Percentiles rank a stretch among this genome's conserved stretches.
Evolutionary conservation across 257 asterid genomes (phyloP).

Genomic region (Sherardia arvensis): DNA sequence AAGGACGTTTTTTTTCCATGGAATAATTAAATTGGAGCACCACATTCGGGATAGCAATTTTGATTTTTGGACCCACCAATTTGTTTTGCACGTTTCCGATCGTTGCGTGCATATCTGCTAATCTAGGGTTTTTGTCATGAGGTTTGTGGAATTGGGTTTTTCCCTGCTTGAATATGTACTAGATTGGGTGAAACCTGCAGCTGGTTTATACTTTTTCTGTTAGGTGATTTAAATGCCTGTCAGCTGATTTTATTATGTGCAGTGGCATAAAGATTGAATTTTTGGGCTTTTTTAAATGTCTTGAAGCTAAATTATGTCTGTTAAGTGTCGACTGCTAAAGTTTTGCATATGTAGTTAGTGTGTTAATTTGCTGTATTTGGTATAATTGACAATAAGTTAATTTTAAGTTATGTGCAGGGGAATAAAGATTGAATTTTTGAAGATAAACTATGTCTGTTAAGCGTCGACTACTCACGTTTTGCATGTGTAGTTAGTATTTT

Average conservation of each 20-base stretch:
- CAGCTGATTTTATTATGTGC: too few relatives aligned
- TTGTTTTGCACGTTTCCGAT: slow-evolving; percentile 10
- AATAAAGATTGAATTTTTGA: too few relatives aligned
- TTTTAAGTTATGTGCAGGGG: too few relatives aligned
- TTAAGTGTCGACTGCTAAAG: neutral
- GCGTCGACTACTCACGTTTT: too few relatives aligned
- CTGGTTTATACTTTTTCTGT: slow-evolving; percentile 6
- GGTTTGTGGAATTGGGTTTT: slow-evolving; percentile 19
- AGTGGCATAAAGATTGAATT: neutral
- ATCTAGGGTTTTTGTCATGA: slow-evolving; percentile 26
- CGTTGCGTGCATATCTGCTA: neutral
- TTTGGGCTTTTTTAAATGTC: neutral
- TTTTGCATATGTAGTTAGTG: neutral
- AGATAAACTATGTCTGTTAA: too few relatives aligned
- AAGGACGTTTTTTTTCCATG: neutral
- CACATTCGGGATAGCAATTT: slow-evolving; percentile 4
- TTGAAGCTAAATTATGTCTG: neutral
- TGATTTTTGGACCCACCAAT: slow-evolving; percentile 33
- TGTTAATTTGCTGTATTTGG: neutral
- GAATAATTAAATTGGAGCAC: neutral
- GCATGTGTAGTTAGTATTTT: too few relatives aligned
- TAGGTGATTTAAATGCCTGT: too few relatives aligned
- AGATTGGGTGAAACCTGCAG: slow-evolving; percentile 19
- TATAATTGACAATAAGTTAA: too few relatives aligned
- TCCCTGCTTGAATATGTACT: neutral